phyloP scores from a whole-genome alignment of 139 green algal species.

The Astrephomene gubernaculifera region DNA sequence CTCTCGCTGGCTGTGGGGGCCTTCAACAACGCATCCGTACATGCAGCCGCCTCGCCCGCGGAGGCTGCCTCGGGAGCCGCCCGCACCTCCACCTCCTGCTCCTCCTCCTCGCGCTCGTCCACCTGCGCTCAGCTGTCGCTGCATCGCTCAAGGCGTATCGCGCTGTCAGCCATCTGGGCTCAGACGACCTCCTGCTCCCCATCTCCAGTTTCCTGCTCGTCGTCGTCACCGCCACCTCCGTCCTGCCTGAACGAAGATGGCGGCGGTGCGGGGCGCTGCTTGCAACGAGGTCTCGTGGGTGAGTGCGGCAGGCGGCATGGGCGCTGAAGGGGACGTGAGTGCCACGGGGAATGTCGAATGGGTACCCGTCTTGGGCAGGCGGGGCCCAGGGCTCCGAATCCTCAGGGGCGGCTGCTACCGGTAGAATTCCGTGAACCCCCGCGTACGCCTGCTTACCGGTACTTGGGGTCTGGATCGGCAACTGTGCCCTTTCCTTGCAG shows the following conservation, averaged over 20 bases:
- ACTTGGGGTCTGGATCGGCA: too few species aligned
- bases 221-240: neutral
- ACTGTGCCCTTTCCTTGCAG: too few species aligned
- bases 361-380: too few species aligned
- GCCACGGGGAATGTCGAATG: too few species aligned
- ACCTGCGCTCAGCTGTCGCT: slow-evolving; percentile 14
- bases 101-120: neutral
- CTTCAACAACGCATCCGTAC: neutral
- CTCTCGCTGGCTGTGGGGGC: neutral
- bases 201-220: neutral
- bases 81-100: neutral
- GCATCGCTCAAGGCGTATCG: slow-evolving; percentile 14
- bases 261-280: neutral
- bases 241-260: neutral
- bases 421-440: too few species aligned
- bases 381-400: too few species aligned
- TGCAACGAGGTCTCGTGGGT: slow-evolving; percentile 15
- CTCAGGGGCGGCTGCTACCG: too few species aligned
- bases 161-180: slow-evolving; percentile 9
- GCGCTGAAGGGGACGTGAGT: too few species aligned
- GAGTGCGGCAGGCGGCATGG: too few species aligned
- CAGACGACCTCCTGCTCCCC: too few species aligned
- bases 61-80: neutral
- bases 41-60: neutral
- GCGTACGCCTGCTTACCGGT: too few species aligned